Evolutionary conservation across 2,329 filamentous ascomycete species (phyloP).

Genomic region (Penicillium carneum): DNA sequence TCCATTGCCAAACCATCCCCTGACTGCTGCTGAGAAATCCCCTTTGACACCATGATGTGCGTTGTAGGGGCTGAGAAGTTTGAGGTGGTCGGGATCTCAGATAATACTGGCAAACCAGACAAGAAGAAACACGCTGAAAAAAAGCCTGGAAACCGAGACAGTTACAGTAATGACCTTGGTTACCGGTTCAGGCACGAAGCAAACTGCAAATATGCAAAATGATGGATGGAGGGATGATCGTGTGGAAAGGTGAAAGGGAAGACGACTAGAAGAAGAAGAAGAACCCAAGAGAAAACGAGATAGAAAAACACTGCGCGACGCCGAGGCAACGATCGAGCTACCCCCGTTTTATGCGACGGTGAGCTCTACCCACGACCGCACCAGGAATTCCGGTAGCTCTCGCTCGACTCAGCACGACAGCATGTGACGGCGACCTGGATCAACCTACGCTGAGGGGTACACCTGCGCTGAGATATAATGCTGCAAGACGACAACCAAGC

Average conservation of each 20-base stretch:
- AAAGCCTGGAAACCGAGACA: background rate
- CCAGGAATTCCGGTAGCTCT: background rate
- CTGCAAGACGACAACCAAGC: background rate
- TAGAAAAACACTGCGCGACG: too few relatives aligned
- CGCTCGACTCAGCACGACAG: background rate
- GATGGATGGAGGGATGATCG: background rate
- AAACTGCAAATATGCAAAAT: background rate
- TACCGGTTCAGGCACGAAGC: background rate
- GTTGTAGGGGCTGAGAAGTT: background rate
- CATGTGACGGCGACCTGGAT: background rate
- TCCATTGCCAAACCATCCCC: background rate
- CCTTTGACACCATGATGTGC: constrained; percentile 8
- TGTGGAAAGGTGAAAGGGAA: background rate
- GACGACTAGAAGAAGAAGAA: background rate
- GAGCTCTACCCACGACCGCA: background rate
- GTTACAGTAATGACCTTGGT: background rate
- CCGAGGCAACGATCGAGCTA: background rate
- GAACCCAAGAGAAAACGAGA: too few relatives aligned
- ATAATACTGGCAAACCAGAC: background rate
- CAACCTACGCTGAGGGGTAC: background rate
- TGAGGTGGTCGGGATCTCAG: background rate
- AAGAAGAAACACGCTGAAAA: background rate
- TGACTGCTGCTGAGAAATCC: background rate
- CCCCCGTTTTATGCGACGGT: background rate
- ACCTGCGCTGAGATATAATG: background rate